A percentile compares a stretch with the other conserved stretches of the same genome.
Conservation (phyloP, 2,329 filamentous ascomycete genomes). For the Ophiostoma angusticollis region DNA sequence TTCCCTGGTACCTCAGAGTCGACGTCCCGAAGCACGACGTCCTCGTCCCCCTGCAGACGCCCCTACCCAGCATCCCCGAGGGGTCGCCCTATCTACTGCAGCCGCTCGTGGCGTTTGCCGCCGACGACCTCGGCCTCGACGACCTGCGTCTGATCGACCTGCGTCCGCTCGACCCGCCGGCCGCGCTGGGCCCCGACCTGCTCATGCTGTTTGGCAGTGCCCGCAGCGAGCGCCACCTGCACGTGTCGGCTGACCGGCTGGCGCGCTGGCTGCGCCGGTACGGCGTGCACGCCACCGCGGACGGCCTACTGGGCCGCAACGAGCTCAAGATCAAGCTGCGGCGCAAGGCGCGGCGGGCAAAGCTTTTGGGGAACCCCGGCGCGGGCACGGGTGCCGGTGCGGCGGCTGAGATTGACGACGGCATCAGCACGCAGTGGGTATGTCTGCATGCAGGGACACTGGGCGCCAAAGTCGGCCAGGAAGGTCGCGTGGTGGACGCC, state of each 20-base stretch:
- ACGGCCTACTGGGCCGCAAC: constrained; percentile 78
- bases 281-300: constrained; percentile 63
- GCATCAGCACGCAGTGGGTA: constrained; percentile 87
- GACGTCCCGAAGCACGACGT: constrained; percentile 42
- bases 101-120: constrained; percentile 63
- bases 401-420: constrained; percentile 57
- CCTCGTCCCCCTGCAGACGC: constrained; percentile 31
- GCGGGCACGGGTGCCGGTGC: not conserved
- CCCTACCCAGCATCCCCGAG: constrained; percentile 44
- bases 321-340: constrained; percentile 81
- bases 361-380: constrained; percentile 56
- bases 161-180: constrained; percentile 69
- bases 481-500: constrained; percentile 32
- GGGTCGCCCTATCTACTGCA: constrained; percentile 59
- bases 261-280: constrained; percentile 73
- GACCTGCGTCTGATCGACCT: constrained; percentile 71
- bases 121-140: constrained; percentile 76
- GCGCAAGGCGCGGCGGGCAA: constrained; percentile 67
- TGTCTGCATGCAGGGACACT: constrained; percentile 78
- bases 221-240: constrained; percentile 83
- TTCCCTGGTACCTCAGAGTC: constrained; percentile 72
- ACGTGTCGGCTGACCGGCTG: constrained; percentile 79
- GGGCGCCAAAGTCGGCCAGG: constrained; percentile 33
- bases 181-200: constrained; percentile 75
- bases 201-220: constrained; percentile 90